Base-by-base conservation (phyloP, 208 protist genomes). In the Polymyxa betae region DNA sequence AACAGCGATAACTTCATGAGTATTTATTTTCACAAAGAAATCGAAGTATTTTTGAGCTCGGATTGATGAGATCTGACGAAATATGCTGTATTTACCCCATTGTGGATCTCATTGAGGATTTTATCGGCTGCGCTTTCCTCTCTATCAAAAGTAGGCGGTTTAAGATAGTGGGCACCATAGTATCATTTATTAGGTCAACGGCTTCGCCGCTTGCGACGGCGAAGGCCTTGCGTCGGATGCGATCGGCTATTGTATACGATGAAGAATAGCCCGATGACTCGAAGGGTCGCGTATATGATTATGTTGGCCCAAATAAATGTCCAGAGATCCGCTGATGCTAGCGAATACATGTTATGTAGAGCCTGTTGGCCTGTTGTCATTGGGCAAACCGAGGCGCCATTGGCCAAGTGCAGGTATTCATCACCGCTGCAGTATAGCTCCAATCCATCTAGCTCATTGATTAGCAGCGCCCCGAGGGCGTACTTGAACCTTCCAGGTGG, bases 371-470 rank as follows among this genome's bases (percentile, higher is more conserved):
- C 49, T 60, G 49, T 60, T 24, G 77, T 87, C 38, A 87, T 87
- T 20, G 77, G 77, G 77, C 77, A 87, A 20, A 87, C 24, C 54
- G n/a, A 24, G 5, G 12, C 20, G 12, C 77, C 77, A 24, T 87
- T 24, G 77, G 5, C 77, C 12, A 87, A 5, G 38, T 20, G 38
- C 12, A 87, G 5, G 38, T 87, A 45, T 87, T 87, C 38, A 20
- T 5, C 5, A 40, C 24, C 77, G 77, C 12, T 87, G 24, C 77
- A 87, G 24, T 87, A 45, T 24, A 87, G 77, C 41, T 5, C 24
- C 77, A 87, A 24, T 29, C 77, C 77, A 20, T 40, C 41, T 20
- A 87, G 41, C 77, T 87, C 77, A 24, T 87, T 87, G 38, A 46
- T 87, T 24, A 24, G 12, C 77, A 45, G 20, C 5, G 77, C 38